Percentiles rank a stretch among this genome's conserved stretches.
Evolutionary conservation across 1,139 yeast genomes (phyloP).

Genomic region (Taiozyma onychis): DNA sequence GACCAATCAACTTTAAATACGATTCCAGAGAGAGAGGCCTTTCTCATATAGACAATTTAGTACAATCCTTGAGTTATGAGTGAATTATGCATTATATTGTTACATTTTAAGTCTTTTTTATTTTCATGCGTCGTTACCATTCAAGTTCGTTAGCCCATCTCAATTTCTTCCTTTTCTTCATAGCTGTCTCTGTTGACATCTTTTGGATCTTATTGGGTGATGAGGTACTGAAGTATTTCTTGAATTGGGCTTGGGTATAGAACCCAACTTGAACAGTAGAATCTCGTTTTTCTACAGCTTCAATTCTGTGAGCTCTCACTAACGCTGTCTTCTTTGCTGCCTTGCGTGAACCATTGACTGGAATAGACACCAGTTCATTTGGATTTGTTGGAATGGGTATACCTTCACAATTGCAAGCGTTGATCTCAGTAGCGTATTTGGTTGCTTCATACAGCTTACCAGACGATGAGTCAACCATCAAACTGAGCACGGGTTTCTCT

Average conservation of each 20-base stretch:
- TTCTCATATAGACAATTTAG: not conserved
- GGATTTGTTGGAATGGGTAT: slow-evolving; percentile 57
- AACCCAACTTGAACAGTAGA: slow-evolving; percentile 14
- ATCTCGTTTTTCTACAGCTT: not conserved
- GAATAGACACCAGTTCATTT: slow-evolving; percentile 61
- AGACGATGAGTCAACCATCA: slow-evolving; percentile 62
- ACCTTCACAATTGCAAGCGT: slow-evolving; percentile 57
- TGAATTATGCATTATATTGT: not conserved
- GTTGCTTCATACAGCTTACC: slow-evolving; percentile 68
- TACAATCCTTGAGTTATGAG: not conserved
- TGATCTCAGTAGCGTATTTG: slow-evolving; percentile 68
- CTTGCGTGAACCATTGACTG: slow-evolving; percentile 42
- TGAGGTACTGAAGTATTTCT: slow-evolving; percentile 6
- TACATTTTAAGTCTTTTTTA: not conserved
- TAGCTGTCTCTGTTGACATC: slow-evolving; percentile 1
- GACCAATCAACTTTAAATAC: not conserved
- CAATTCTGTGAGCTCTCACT: slow-evolving; percentile 16
- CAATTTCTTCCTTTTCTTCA: slow-evolving; percentile 13
- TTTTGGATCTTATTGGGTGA: slow-evolving; percentile 3
- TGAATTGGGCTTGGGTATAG: slow-evolving; percentile 15
- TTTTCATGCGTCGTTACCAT: slow-evolving; percentile 32
- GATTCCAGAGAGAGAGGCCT: slow-evolving; percentile 3
- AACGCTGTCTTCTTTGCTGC: slow-evolving; percentile 20
- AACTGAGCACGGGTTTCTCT: slow-evolving; percentile 31
- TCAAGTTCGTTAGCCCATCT: slow-evolving; percentile 50